Evolutionary conservation across 208 protist species (phyloP), one percentile per base, ranked within the genome.

Genomic region (Wallacemonas rigidus): DNA sequence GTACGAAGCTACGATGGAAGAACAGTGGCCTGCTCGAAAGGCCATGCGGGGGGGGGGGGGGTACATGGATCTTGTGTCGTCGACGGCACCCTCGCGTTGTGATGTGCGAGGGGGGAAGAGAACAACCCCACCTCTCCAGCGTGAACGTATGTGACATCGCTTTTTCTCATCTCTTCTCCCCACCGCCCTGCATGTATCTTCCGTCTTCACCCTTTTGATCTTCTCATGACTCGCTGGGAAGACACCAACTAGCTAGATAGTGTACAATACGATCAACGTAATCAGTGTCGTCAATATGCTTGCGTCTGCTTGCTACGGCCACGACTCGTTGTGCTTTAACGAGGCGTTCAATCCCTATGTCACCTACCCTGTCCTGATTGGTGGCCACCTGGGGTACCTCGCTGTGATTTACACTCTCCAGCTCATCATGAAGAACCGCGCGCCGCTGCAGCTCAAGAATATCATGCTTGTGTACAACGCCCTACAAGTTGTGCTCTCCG

Each of bases 381-480:
- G 79, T 17, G 72, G 76, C 6, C 83, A 91, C 72, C 8, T 85
- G 15, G 67, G 70, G 48, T 97, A 97, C 82, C 71, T 97, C 38
- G 63, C 85, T 7, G 26, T 93, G 36, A 69, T 93, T 2, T 62
- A 83, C 48, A n/a, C 56, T 2, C 73, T 92, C 2, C 70, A 79
- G 50, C 61, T 69, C 26, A 81, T 85, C 53, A 97, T 97, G 92
- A 71, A 72, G 43, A 38, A 53, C 39, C 82, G 81, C 36, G 60
- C 71, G 2, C 64, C 91, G 11, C 73, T 88, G 51, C 63, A 77
- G 35, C 71, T 88, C 45, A 86, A 82, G 54, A 71, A 68, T 43
- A 69, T 77, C 15, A 95, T 98, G 94, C 63, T 89, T 55, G 8
- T 94, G 6, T 98, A 98, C 84, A 98, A 98, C 81, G 43, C 75